Conservation (phyloP, 257 asterid species). For the Avicennia marina region DNA sequence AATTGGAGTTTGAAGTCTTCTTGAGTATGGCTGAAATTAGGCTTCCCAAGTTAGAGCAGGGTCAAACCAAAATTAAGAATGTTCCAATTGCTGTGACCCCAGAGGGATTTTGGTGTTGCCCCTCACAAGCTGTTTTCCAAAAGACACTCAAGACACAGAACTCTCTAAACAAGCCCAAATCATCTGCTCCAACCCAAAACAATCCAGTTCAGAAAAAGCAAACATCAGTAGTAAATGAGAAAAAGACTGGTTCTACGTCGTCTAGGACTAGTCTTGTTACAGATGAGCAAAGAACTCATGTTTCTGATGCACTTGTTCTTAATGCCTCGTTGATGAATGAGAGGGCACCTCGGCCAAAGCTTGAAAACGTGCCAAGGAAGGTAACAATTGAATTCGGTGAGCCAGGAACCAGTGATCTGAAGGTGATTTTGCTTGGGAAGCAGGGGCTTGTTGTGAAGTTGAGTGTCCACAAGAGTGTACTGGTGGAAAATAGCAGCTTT, state of each 20-base stretch:
- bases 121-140: constrained; percentile 84
- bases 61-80: constrained; percentile 61
- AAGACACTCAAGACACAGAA: constrained; percentile 52
- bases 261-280: constrained; percentile 28
- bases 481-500: constrained; percentile 57
- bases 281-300: constrained; percentile 35
- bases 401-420: constrained; percentile 77
- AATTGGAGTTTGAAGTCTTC: neutral
- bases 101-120: constrained; percentile 99
- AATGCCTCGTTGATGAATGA: constrained; percentile 34
- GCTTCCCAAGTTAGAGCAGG: constrained; percentile 59
- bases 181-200: constrained; percentile 30
- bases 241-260: constrained; percentile 28
- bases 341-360: constrained; percentile 43
- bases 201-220: constrained; percentile 43
- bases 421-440: constrained; percentile 67
- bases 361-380: constrained; percentile 57
- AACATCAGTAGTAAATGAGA: constrained; percentile 38
- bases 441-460: constrained; percentile 82
- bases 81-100: constrained; percentile 98
- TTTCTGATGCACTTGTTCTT: constrained; percentile 36
- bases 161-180: constrained; percentile 52
- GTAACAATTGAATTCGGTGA: constrained; percentile 95
- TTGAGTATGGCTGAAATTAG: constrained; percentile 61
- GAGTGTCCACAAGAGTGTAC: constrained; percentile 70